These are phyloP conservation scores for Komagataella kurtzmanii DNA, from an alignment of 805 yeast genomes.

Conservation along the genomic window DNA sequence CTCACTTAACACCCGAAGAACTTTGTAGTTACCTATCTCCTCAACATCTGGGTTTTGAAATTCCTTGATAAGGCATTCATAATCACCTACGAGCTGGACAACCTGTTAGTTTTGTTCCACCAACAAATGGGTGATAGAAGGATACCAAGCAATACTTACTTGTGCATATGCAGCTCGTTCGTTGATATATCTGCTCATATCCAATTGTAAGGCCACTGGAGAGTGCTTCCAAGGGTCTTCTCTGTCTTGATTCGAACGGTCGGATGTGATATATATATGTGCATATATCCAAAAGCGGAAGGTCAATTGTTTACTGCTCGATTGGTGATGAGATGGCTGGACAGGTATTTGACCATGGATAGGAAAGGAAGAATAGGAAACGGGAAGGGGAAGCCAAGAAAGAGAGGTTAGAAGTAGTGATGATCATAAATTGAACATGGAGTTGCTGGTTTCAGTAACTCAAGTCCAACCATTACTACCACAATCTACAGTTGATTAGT, in stretches of 20 bases:
- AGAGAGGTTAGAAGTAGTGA: background rate
- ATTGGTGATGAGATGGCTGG: background rate
- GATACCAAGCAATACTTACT: background rate
- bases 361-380: background rate
- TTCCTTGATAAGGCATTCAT: constrained; percentile 21
- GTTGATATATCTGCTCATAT: background rate
- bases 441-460: no score
- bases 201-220: background rate
- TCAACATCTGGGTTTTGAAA: constrained; percentile 27
- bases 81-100: constrained; percentile 8
- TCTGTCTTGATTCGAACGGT: constrained; percentile 6
- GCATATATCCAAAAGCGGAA: background rate
- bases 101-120: background rate
- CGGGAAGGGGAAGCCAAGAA: no score
- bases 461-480: no score
- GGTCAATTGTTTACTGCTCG: background rate
- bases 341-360: background rate
- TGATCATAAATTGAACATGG: no score
- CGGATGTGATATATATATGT: background rate
- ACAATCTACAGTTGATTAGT: no score
- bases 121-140: background rate
- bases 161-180: background rate
- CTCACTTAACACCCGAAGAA: constrained; percentile 69
- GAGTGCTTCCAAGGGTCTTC: background rate
- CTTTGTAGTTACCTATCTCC: constrained; percentile 72